These are phyloP conservation scores for Tardiomyces blankii DNA, from an alignment of 1,139 yeast species.

Conservation along the genomic window DNA sequence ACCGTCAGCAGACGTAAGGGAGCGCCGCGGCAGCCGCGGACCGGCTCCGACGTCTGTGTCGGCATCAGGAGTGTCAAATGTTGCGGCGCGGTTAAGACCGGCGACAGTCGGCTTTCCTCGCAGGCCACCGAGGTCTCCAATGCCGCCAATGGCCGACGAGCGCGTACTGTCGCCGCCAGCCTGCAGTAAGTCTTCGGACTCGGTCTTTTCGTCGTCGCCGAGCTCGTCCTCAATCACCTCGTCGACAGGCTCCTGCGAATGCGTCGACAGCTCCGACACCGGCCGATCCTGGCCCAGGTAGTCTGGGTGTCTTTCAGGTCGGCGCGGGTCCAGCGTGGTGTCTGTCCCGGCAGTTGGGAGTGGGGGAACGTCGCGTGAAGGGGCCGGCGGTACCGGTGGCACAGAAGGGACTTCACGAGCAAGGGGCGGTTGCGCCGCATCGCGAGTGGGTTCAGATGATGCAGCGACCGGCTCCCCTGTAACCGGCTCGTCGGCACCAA, in stretches of 20 bases:
- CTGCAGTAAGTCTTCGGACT: constrained; percentile 17
- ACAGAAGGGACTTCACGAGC: too few species aligned
- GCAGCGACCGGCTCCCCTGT: background rate
- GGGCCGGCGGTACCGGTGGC: too few species aligned
- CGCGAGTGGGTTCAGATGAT: background rate
- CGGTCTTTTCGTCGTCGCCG: constrained; percentile 26
- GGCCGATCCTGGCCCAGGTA: constrained; percentile 2
- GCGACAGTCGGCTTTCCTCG: constrained; percentile 1
- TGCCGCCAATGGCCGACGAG: background rate
- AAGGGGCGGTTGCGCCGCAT: too few species aligned
- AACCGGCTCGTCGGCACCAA: constrained; percentile 5
- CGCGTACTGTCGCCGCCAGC: background rate
- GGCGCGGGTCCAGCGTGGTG: background rate
- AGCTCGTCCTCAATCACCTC: constrained; percentile 16
- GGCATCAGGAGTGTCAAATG: constrained; percentile 5
- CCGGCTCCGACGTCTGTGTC: constrained; percentile 1
- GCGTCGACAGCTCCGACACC: constrained; percentile 5
- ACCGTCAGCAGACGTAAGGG: background rate
- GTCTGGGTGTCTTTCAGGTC: background rate
- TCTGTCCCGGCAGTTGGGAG: background rate
- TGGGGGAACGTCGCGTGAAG: too few species aligned
- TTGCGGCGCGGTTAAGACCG: constrained; percentile 2
- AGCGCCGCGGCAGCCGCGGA: constrained; percentile 11
- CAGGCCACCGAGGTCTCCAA: background rate
- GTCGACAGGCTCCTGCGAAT: constrained; percentile 4